Evolutionary conservation across 176 grass and related monocot species (phyloP).

Genomic region (Metroxylon sagu): DNA sequence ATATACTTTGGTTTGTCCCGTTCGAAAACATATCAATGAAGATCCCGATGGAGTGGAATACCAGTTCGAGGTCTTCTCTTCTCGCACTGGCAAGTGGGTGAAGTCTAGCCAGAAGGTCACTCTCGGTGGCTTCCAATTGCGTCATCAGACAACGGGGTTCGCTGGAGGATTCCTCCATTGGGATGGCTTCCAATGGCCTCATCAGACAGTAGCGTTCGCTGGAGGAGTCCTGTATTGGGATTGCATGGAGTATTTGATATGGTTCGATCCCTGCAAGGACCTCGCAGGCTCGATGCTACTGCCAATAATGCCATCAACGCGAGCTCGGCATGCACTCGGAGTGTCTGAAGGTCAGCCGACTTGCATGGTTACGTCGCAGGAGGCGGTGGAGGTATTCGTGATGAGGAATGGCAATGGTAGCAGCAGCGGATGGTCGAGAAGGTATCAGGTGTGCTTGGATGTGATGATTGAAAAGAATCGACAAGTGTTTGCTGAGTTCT

Average conservation of each 20-base stretch:
- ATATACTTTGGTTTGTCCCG: neutral
- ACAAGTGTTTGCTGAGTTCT: too few species aligned
- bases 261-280: slow-evolving; percentile 19
- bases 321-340: too few species aligned
- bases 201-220: neutral
- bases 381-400: too few species aligned
- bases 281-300: neutral
- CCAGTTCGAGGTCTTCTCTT: slow-evolving; percentile 9
- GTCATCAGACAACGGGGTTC: neutral
- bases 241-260: slow-evolving; percentile 2
- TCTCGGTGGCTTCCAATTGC: too few species aligned
- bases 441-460: too few species aligned
- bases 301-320: neutral
- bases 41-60: neutral
- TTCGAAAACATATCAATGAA: neutral
- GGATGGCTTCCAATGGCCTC: neutral
- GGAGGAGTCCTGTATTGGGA: slow-evolving; percentile 13
- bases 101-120: slow-evolving; percentile 1
- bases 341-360: too few species aligned
- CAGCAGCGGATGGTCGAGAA: too few species aligned
- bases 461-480: too few species aligned
- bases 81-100: slow-evolving; percentile 7
- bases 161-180: slow-evolving; percentile 10
- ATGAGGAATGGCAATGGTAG: too few species aligned
- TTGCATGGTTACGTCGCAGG: too few species aligned